A percentile compares a stretch with the other conserved stretches of the same genome.
Conservation (phyloP, 768 basidiomycete species). For the Boletus sp. region DNA sequence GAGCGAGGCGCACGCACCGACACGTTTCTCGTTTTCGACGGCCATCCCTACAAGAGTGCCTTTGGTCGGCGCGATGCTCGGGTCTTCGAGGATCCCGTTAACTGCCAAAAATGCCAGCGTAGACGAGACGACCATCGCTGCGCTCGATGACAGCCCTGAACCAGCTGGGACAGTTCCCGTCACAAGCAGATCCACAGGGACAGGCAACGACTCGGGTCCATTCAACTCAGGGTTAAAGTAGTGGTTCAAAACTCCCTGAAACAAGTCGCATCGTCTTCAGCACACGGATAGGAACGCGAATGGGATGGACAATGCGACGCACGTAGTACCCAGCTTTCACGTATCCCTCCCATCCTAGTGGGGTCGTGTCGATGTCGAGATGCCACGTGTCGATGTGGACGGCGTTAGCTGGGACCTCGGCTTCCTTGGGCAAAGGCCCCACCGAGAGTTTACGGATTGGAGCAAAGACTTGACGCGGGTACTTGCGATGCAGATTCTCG, state of each 20-base stretch:
- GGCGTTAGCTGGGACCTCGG: constrained; percentile 29
- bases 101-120: constrained; percentile 77
- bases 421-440: constrained; percentile 25
- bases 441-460: constrained; percentile 39
- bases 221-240: constrained; percentile 41
- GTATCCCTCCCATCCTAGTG: constrained; percentile 82
- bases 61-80: constrained; percentile 39
- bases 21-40: constrained; percentile 80
- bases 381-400: constrained; percentile 58
- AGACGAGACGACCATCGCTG: constrained; percentile 87
- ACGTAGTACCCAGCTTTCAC: constrained; percentile 86
- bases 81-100: constrained; percentile 56
- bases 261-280: neutral
- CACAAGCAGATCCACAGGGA: constrained; percentile 70
- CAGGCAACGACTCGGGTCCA: constrained; percentile 34
- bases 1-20: constrained; percentile 42
- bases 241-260: constrained; percentile 63
- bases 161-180: constrained; percentile 84
- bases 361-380: constrained; percentile 61
- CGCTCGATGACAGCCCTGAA: constrained; percentile 82
- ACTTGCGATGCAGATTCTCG: constrained; percentile 60
- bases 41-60: constrained; percentile 74
- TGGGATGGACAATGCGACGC: constrained; percentile 20
- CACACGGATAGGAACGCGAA: neutral
- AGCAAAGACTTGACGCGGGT: constrained; percentile 54